A percentile compares a stretch with the other conserved stretches of the same genome.
phyloP scores from a whole-genome alignment of 2,329 filamentous ascomycete genomes.

The Cercospora janseana region DNA sequence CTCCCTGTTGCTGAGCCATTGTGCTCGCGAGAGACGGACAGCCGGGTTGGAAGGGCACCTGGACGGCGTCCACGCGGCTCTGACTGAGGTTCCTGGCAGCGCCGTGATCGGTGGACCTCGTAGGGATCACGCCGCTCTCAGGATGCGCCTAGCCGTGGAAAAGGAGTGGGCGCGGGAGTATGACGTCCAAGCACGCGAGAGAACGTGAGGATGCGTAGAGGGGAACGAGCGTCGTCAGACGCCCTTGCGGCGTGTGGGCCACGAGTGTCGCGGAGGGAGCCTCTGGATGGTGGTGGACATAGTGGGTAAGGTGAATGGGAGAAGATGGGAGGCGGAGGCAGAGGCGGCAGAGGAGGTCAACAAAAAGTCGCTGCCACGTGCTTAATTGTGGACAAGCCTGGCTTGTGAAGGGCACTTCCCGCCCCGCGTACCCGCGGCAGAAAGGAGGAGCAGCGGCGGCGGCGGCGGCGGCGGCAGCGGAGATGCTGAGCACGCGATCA shows the following conservation, averaged over 20 bases:
- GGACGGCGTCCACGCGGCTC: neutral
- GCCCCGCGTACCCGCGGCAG: no score
- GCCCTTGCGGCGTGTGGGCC: slow-evolving; percentile 52
- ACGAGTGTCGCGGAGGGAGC: slow-evolving; percentile 41
- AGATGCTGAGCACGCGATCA: neutral
- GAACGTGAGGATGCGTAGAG: slow-evolving; percentile 15
- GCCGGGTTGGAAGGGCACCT: neutral
- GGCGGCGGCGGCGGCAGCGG: neutral
- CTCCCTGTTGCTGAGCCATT: slow-evolving; percentile 46
- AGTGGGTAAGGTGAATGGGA: slow-evolving; percentile 20
- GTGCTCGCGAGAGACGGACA: slow-evolving; percentile 9
- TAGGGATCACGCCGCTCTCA: neutral
- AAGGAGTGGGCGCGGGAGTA: slow-evolving; percentile 1
- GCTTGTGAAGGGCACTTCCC: neutral
- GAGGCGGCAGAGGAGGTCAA: slow-evolving; percentile 1
- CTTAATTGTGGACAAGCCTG: slow-evolving; percentile 1
- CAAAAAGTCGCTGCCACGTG: slow-evolving; percentile 4
- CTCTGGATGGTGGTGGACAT: slow-evolving; percentile 32
- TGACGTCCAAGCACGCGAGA: slow-evolving; percentile 21
- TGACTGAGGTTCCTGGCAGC: neutral
- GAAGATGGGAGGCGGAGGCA: neutral
- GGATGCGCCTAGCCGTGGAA: neutral
- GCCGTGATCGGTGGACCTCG: neutral
- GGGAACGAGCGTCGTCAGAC: slow-evolving; percentile 42
- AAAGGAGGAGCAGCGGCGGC: neutral